Conservation (phyloP, 345 rosid genomes). For the Citrus sp. region DNA sequence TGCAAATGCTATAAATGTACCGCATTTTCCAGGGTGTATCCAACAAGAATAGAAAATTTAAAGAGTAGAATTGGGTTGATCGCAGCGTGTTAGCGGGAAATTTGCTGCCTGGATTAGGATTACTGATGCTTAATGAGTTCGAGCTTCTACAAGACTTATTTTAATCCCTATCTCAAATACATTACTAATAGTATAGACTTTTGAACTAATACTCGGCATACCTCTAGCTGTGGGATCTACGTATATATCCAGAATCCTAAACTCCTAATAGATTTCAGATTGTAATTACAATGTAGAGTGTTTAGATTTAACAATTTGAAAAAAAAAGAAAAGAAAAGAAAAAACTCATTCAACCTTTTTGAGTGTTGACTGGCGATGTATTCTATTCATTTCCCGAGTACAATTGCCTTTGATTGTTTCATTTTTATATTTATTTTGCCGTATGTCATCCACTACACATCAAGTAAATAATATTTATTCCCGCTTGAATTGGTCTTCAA, state of each 20-base stretch:
- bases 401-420: not conserved
- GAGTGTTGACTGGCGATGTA: not conserved
- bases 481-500: constrained; percentile 19
- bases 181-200: no score
- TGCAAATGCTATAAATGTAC: not conserved
- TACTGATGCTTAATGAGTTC: not conserved
- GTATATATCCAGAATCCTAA: no score
- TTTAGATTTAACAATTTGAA: no score
- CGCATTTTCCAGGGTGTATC: not conserved
- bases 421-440: no score
- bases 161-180: no score
- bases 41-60: not conserved
- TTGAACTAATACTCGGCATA: no score
- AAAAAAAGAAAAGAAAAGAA: no score
- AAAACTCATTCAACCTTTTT: no score
- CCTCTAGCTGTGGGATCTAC: accelerated
- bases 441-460: no score
- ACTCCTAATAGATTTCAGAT: no score
- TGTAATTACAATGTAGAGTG: no score
- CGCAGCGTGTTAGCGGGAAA: not conserved
- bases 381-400: not conserved
- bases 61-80: not conserved
- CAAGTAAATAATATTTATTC: not conserved
- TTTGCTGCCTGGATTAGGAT: not conserved
- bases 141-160: no score